Percentiles rank a stretch among this genome's conserved stretches.
These are phyloP conservation scores for Fusarium dlaminii DNA, from an alignment of 2,329 filamentous ascomycete genomes.

Conservation along the genomic window DNA sequence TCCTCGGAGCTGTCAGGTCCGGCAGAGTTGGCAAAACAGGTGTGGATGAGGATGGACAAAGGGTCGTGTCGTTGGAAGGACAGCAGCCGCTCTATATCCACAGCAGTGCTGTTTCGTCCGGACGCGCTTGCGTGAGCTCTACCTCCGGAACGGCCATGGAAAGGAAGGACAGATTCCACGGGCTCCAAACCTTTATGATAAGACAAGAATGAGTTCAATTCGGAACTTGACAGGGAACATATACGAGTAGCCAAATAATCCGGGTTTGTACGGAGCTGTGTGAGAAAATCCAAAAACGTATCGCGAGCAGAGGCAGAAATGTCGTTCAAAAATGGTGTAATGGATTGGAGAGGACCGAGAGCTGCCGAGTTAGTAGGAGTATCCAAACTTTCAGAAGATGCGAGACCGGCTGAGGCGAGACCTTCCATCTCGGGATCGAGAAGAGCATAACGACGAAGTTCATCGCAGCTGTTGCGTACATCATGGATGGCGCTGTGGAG, in stretches of 20 bases:
- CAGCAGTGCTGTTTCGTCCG: conserved; percentile 57
- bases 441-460: conserved; percentile 74
- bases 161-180: conserved; percentile 83
- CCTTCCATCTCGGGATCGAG: conserved; percentile 77
- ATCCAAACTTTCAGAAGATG: conserved; percentile 61
- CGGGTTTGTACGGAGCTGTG: conserved; percentile 83
- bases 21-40: conserved; percentile 87
- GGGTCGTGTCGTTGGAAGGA: conserved; percentile 91
- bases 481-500: conserved; percentile 83
- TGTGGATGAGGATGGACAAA: conserved; percentile 84
- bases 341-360: conserved; percentile 50
- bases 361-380: conserved; percentile 56
- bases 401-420: conserved; percentile 53
- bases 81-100: conserved; percentile 82
- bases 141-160: conserved; percentile 63
- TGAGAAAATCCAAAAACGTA: conserved; percentile 81
- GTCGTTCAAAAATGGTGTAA: conserved; percentile 72
- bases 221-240: conserved; percentile 76
- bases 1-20: conserved; percentile 85
- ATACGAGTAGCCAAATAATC: conserved; percentile 88
- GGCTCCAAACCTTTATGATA: conserved; percentile 83
- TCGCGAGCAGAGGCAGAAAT: conserved; percentile 80
- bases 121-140: conserved; percentile 58
- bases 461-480: conserved; percentile 80
- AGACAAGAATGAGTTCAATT: conserved; percentile 80